Evolutionary conservation across 257 asterid genomes (phyloP), one percentile per base, ranked within the genome.

Genomic region (Agastache rugosa): DNA sequence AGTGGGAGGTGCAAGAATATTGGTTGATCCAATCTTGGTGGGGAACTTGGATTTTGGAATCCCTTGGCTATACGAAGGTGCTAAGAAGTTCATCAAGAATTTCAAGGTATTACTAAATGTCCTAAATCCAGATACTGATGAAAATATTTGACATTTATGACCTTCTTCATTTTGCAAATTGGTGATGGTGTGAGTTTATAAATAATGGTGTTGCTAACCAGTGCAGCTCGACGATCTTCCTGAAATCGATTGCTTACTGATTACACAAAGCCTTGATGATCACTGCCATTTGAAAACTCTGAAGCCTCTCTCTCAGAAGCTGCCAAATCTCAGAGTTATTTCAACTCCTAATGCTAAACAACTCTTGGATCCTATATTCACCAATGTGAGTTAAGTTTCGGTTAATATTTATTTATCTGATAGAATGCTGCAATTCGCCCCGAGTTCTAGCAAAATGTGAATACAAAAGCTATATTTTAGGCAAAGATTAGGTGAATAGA

Each of bases 11-110:
- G 83, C 82, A 54, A 94, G 81, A 53, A 78, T 94, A 72, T 82
- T 92, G 87, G 98, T 94, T 69, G 98, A 94, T 84, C 98, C 99
- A 70, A 88, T 94, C 77, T 86, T 94, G 81, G 99, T 92, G n/a
- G 99, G 97, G 44, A 92, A 90, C 76, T 84, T 92, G 85, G 97
- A 94, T 74, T 94, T 94, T 80, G 99, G 98, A 74, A 90, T 94
- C 69, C 98, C 97, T 48, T 92, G 85, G 96, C 82, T 94, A 34
- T 94, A 90, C 80, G 93, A 92, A 82, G 99, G 92, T 84, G 97
- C 99, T 72, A 94, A 94, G 87, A 92, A 89, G 79, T 27, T 85
- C 70, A 37, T 94, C 69, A 92, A 82, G 81, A 84, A 82, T 76
- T 90, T 90, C 79, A 86, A 74, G 97, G 99, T 59, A 59, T 5